These are phyloP conservation scores for Linum lewisii DNA, from an alignment of 345 rosid species.

Conservation along the genomic window DNA sequence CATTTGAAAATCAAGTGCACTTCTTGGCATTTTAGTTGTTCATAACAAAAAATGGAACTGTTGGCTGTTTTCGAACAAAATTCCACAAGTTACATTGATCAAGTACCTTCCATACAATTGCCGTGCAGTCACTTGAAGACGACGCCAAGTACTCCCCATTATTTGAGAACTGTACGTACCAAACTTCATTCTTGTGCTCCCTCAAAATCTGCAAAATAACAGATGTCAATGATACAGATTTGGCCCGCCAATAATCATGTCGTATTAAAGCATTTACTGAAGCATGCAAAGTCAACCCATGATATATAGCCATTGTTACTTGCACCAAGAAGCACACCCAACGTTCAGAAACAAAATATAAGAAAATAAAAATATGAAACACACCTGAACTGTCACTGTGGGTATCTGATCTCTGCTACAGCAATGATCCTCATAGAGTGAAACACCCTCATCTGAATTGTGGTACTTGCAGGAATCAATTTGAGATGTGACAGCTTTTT, in stretches of 20 bases:
- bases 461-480: constrained; percentile 66
- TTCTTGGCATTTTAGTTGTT: neutral
- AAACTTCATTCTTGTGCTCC: constrained; percentile 79
- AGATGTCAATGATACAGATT: neutral
- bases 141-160: constrained; percentile 77
- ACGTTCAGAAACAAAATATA: no score
- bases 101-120: constrained; percentile 87
- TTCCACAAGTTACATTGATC: neutral
- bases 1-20: no score
- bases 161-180: constrained; percentile 87
- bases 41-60: neutral
- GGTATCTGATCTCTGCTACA: constrained; percentile 75
- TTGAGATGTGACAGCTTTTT: constrained; percentile 47
- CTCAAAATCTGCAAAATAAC: constrained; percentile 53
- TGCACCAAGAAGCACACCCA: neutral
- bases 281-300: no score
- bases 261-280: no score
- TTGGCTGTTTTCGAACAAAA: neutral
- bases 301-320: neutral
- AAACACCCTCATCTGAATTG: constrained; percentile 43
- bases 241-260: no score
- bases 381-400: constrained; percentile 73
- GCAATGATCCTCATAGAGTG: constrained; percentile 63
- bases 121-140: constrained; percentile 83
- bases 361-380: constrained; percentile 14